Conservation (phyloP, 176 grass and related monocot species). For the Puya raimondii region DNA sequence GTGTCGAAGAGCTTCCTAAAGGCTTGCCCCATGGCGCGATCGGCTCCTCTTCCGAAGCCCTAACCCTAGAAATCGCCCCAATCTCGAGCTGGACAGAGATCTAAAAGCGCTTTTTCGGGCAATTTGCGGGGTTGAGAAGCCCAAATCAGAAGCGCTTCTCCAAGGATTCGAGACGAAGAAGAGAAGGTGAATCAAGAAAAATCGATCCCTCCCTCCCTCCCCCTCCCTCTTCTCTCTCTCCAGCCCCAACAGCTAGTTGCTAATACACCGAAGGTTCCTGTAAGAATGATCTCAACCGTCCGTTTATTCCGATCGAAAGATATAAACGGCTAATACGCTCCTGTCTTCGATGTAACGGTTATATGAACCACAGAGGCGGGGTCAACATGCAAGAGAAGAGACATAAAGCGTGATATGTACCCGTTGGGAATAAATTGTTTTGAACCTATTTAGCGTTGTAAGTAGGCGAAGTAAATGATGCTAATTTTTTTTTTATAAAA, state of each 20-base stretch:
- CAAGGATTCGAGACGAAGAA: too few species aligned
- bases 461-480: too few species aligned
- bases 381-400: neutral
- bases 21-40: conserved; percentile 53
- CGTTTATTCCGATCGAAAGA: neutral
- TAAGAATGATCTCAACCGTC: neutral
- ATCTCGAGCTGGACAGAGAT: conserved; percentile 5
- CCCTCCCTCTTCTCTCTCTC: too few species aligned
- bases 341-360: neutral
- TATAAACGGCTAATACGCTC: neutral
- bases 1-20: conserved; percentile 77
- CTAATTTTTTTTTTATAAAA: too few species aligned
- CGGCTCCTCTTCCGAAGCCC: neutral
- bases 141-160: neutral
- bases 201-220: too few species aligned
- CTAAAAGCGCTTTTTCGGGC: neutral
- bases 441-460: too few species aligned
- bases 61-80: neutral
- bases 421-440: too few species aligned
- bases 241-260: neutral
- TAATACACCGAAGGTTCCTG: conserved; percentile 2
- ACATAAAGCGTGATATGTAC: too few species aligned
- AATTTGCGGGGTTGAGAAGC: neutral
- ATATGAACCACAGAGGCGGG: neutral
- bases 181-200: too few species aligned